phyloP scores from a whole-genome alignment of 257 asterid species.

The Schizonepeta tenuifolia region DNA sequence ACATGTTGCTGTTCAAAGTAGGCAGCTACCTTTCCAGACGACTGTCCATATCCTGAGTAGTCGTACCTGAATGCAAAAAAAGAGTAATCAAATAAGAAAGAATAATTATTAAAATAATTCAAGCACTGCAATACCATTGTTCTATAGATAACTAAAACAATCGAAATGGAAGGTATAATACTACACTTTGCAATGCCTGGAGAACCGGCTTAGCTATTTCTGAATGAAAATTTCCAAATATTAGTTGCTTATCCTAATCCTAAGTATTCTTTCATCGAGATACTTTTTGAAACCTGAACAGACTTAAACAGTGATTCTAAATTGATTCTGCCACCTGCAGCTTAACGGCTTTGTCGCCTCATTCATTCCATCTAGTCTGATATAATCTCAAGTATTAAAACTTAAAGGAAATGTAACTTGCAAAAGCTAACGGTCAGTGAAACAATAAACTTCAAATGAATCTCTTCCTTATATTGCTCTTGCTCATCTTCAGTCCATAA shows the following conservation, averaged over 20 bases:
- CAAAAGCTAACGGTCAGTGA: conserved; percentile 16
- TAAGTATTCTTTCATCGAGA: neutral
- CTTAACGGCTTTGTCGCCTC: conserved; percentile 14
- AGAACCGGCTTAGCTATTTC: conserved; percentile 14
- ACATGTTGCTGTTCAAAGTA: conserved; percentile 26
- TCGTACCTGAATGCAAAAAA: conserved; percentile 71
- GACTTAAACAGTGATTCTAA: conserved; percentile 7
- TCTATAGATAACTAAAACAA: neutral
- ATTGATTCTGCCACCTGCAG: conserved; percentile 20
- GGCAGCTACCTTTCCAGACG: conserved; percentile 92
- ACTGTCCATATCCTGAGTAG: conserved; percentile 97
- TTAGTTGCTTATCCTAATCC: neutral
- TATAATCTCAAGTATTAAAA: neutral
- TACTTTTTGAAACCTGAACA: neutral
- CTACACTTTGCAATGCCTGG: conserved; percentile 14
- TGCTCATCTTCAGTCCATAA: neutral
- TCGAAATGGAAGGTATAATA: neutral
- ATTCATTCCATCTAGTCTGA: neutral
- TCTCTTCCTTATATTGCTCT: neutral
- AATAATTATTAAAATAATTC: conserved; percentile 20
- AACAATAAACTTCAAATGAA: conserved; percentile 19
- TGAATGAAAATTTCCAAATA: neutral
- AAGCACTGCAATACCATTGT: conserved; percentile 1
- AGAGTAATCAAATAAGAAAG: conserved; percentile 32
- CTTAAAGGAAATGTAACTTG: neutral